Percentiles rank a stretch among this genome's conserved stretches.
These are phyloP conservation scores for Exobasidium cylindrosporum DNA, from an alignment of 1,284 basidiomycete species.

Conservation along the genomic window DNA sequence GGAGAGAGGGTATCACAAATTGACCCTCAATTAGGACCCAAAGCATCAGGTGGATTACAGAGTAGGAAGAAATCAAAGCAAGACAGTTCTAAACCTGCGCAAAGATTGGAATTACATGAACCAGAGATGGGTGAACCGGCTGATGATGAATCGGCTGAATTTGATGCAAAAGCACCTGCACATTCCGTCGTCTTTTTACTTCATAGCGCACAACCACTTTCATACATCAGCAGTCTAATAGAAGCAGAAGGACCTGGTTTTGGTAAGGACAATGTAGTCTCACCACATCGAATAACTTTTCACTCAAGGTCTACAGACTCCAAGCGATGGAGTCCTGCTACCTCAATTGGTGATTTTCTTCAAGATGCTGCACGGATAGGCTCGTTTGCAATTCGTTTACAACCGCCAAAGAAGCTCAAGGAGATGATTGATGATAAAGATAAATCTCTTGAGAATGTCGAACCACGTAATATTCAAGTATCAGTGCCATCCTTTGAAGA, in stretches of 20 bases:
- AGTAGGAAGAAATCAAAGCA: neutral
- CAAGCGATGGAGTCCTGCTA: conserved; percentile 44
- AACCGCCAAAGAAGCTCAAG: neutral
- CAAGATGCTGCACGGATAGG: conserved; percentile 43
- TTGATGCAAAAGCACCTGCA: conserved; percentile 39
- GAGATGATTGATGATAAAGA: neutral
- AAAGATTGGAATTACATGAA: conserved; percentile 25
- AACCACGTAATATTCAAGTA: conserved; percentile 15
- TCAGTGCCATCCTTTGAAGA: conserved; percentile 46
- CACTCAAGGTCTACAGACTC: conserved; percentile 38
- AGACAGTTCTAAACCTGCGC: neutral
- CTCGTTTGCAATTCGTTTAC: conserved; percentile 34
- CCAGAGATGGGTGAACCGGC: conserved; percentile 33
- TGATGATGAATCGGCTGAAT: conserved; percentile 32
- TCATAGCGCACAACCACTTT: conserved; percentile 41
- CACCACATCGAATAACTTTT: conserved; percentile 31
- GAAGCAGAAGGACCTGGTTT: conserved; percentile 40
- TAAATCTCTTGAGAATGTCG: neutral
- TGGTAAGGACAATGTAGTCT: conserved; percentile 20
- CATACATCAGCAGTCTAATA: conserved; percentile 42
- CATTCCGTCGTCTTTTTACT: conserved; percentile 44
- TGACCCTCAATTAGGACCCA: neutral
- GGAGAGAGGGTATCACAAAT: conserved; percentile 18
- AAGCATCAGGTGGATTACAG: neutral
- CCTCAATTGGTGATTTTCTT: conserved; percentile 46